Base-by-base conservation (phyloP, 2,329 filamentous ascomycete genomes). In the Botrytis porri region DNA sequence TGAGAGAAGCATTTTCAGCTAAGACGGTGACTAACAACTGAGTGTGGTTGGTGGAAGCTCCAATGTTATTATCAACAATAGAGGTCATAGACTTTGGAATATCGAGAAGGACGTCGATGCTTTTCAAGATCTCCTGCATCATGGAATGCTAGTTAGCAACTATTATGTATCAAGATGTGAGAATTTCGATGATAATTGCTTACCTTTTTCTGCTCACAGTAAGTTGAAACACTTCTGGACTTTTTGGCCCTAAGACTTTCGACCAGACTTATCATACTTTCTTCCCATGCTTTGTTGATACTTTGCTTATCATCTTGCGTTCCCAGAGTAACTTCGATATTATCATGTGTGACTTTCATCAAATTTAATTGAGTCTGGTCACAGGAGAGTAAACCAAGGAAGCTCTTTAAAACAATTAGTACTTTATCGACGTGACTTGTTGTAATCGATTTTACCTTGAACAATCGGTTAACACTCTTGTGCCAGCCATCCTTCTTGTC, bases 91-190 rank as follows among this genome's bases (percentile, higher is more conserved):
- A 51, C 10, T n/a, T 4, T n/a, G 48, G 10, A 0, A 0, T n/a
- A n/a, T 51, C 10, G 10, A 51, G 48, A n/a, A 51, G 25, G 25
- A 25, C 10, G 5, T 54, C 1, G 7, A 66, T 54, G 7, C 6
- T 7, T 32, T 39, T 54, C 32, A 39, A 37, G 3, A 66, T 29
- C 9, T 39, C 9, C 32, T 66, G 14, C 18, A 37, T 18, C 10
- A 14, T 22, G 1, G 12, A 7, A 8, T 8, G 6, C 37, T 1
- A 54, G 16, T 54, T 5, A 39, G 64, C 14, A 2, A 39, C 4
- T 20, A 1, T 20, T 12, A 12, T 14, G 0, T 12, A 5, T 10
- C 32, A 51, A 3, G 6, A 5, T 4, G 4, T 54, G 45, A 16
- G 22, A 7, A 22, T n/a, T 14, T 1, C 4, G 4, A 8, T 39